phyloP scores from a whole-genome alignment of 192 early-diverging fungal species.

The Piromyces finnis region DNA sequence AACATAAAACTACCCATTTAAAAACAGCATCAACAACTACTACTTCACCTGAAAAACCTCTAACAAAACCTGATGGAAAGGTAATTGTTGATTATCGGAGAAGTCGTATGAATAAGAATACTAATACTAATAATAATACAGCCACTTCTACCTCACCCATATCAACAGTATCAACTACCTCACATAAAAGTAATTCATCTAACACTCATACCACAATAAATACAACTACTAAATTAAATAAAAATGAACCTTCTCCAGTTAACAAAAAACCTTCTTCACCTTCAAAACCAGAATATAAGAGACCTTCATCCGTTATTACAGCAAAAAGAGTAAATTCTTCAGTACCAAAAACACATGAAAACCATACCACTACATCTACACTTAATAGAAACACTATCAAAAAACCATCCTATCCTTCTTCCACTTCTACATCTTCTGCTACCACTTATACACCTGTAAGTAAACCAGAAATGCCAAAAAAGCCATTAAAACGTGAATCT shows the following conservation, averaged over 20 bases:
- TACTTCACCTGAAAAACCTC: neutral
- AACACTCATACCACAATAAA: too few relatives aligned
- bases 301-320: neutral
- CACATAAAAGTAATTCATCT: neutral
- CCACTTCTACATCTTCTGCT: too few relatives aligned
- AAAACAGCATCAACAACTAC: too few relatives aligned
- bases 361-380: too few relatives aligned
- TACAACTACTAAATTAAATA: neutral
- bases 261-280: neutral
- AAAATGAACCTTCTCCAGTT: neutral
- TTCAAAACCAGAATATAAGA: neutral
- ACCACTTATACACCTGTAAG: neutral
- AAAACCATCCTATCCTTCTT: neutral
- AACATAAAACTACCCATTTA: too few relatives aligned
- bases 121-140: neutral
- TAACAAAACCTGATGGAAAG: neutral
- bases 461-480: neutral
- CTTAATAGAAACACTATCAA: neutral
- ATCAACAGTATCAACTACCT: neutral
- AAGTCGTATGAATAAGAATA: neutral
- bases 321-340: neutral
- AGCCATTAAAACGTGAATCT: neutral
- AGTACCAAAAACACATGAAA: neutral
- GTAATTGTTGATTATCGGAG: neutral
- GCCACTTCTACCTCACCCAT: neutral